Percentiles rank a stretch among this genome's conserved stretches.
Evolutionary conservation across 805 yeast species (phyloP).

Genomic region (Starmera quercuum): DNA sequence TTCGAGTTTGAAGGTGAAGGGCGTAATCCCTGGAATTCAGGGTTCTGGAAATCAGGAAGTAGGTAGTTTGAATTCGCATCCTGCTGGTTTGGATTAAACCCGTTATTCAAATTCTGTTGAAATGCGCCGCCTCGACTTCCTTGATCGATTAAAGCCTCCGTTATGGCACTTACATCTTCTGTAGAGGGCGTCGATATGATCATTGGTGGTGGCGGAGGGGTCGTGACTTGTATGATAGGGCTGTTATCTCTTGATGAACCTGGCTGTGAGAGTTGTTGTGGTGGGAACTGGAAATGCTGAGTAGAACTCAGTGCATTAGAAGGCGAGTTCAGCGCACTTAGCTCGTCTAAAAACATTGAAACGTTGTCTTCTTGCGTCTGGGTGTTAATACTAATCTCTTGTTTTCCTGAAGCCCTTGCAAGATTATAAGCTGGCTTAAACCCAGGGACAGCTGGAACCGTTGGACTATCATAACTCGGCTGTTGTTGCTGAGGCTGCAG

Average conservation of each 20-base stretch:
- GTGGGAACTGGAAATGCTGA: background rate
- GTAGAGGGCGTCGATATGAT: constrained; percentile 13
- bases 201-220: constrained; percentile 1
- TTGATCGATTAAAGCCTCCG: too few species aligned
- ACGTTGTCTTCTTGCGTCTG: constrained; percentile 3
- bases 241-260: background rate
- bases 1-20: constrained; percentile 3
- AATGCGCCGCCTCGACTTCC: too few species aligned
- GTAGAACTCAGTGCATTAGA: background rate
- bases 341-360: constrained; percentile 12
- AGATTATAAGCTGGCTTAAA: constrained; percentile 10
- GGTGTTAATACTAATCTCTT: background rate
- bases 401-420: constrained; percentile 5
- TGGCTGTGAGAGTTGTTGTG: background rate
- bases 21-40: constrained; percentile 11
- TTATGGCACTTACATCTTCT: constrained; percentile 3
- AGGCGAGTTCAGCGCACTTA: constrained; percentile 9
- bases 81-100: background rate
- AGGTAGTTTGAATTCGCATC: background rate
- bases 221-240: background rate
- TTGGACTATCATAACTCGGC: background rate
- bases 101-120: too few species aligned
- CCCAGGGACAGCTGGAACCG: constrained; percentile 8
- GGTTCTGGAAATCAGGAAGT: constrained; percentile 1
- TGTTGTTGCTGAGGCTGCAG: background rate